A percentile compares a stretch with the other conserved stretches of the same genome.
phyloP scores from a whole-genome alignment of 1,284 basidiomycete genomes.

The Ustilago curta region DNA sequence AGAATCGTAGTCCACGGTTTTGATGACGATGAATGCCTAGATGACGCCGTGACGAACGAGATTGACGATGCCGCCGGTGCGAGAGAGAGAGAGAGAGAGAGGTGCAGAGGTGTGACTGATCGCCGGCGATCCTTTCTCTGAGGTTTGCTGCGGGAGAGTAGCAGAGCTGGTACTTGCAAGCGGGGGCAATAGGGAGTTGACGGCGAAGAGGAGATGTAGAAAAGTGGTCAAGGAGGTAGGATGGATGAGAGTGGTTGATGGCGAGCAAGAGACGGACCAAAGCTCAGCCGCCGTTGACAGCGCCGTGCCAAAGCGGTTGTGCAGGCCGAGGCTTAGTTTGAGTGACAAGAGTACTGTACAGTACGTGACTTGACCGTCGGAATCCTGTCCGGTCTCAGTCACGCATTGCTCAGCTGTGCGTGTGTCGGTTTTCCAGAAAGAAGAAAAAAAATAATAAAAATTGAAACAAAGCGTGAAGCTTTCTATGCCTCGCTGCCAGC shows the following conservation, averaged over 20 bases:
- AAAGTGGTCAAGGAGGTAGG: background rate
- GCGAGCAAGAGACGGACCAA: background rate
- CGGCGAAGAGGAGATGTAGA: background rate
- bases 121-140: constrained; percentile 34
- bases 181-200: background rate
- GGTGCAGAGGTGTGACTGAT: constrained; percentile 6
- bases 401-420: background rate
- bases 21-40: background rate
- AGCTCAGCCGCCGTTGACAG: constrained; percentile 9
- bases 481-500: constrained; percentile 2
- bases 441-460: no score
- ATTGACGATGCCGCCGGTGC: background rate
- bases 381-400: background rate
- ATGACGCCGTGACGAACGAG: background rate
- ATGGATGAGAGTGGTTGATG: background rate
- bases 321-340: background rate
- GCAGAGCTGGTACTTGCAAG: constrained; percentile 1
- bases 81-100: background rate
- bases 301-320: background rate
- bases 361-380: background rate
- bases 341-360: no score
- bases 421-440: background rate
- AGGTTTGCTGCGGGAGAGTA: constrained; percentile 2
- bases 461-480: no score
- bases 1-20: background rate